A percentile compares a stretch with the other conserved stretches of the same genome.
These are phyloP conservation scores for Rhodotorula kratochvilovae DNA, from an alignment of 768 basidiomycete species.

Conservation along the genomic window DNA sequence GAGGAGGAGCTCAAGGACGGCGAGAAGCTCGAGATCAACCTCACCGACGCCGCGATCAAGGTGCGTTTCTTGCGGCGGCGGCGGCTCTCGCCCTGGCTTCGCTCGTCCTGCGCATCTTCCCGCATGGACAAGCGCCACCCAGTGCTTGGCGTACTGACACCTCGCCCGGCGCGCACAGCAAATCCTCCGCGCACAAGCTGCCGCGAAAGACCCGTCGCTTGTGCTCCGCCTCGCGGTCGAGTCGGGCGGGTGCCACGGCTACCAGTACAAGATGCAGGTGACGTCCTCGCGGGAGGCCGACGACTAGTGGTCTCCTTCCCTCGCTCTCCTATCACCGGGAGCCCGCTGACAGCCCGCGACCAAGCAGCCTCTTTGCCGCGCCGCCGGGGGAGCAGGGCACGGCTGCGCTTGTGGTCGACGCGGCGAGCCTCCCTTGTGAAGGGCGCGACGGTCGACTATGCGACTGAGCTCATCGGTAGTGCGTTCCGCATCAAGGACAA, in stretches of 20 bases:
- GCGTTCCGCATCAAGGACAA: slow-evolving; percentile 78
- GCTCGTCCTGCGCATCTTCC: no score
- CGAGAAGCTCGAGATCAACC: background rate
- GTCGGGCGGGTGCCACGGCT: slow-evolving; percentile 94
- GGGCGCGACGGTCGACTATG: slow-evolving; percentile 82
- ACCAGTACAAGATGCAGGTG: slow-evolving; percentile 89
- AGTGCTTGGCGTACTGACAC: no score
- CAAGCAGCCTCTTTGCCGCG: slow-evolving; percentile 48
- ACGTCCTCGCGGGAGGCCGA: slow-evolving; percentile 61
- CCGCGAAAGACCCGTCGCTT: slow-evolving; percentile 52
- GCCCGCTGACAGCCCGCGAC: no score
- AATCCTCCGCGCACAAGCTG: slow-evolving; percentile 20
- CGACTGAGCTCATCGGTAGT: slow-evolving; percentile 90
- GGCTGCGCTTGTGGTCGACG: slow-evolving; percentile 65
- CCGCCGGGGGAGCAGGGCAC: background rate
- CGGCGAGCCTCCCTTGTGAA: slow-evolving; percentile 80
- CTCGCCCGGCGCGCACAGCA: slow-evolving; percentile 9
- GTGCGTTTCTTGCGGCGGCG: no score
- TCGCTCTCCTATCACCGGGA: no score
- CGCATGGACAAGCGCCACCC: no score
- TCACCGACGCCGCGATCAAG: slow-evolving; percentile 17
- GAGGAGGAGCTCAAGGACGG: slow-evolving; percentile 7
- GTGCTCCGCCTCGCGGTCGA: slow-evolving; percentile 80
- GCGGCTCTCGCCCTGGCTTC: no score
- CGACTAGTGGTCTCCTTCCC: slow-evolving; percentile 69